These are phyloP conservation scores for Nitzschia sp. DNA, from an alignment of 108 stramenopile species.

Conservation along the genomic window DNA sequence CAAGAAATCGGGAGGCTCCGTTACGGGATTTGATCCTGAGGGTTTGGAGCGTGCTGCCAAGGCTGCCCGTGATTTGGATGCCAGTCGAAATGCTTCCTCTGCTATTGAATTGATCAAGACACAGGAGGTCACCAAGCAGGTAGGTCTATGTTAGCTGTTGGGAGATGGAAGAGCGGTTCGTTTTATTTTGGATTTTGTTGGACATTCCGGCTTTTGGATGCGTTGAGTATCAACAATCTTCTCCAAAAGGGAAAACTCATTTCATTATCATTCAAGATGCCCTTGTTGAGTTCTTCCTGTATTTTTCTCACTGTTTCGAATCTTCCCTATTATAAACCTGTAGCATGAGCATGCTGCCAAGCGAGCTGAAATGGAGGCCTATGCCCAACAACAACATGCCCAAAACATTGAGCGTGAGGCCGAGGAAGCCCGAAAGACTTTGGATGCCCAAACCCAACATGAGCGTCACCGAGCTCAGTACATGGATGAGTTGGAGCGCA, in stretches of 20 bases:
- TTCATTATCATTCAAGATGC: too few relatives aligned
- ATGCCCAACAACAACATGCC: conserved; percentile 78
- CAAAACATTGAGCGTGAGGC: conserved; percentile 93
- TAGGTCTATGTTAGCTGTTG: conserved; percentile 1
- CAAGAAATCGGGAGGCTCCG: conserved; percentile 33
- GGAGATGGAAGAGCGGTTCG: not conserved
- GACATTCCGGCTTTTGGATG: not conserved
- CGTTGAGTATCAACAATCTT: too few relatives aligned
- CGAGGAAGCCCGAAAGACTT: conserved; percentile 90
- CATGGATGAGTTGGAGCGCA: conserved; percentile 93
- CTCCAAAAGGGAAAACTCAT: too few relatives aligned
- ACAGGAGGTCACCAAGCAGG: conserved; percentile 92
- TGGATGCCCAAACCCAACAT: conserved; percentile 93
- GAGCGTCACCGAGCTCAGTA: conserved; percentile 88
- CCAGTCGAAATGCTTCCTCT: conserved; percentile 62
- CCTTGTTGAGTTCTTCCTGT: not conserved
- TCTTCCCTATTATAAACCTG: not conserved
- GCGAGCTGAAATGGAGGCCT: conserved; percentile 88
- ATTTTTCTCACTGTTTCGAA: not conserved
- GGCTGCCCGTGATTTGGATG: conserved; percentile 87
- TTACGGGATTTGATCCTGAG: conserved; percentile 91
- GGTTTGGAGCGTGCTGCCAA: conserved; percentile 94
- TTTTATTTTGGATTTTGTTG: not conserved
- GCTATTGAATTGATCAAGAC: conserved; percentile 93
- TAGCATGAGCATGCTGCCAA: conserved; percentile 84